Conservation (phyloP, 1,139 yeast species). For the Protomyces arabidopsidicola region DNA sequence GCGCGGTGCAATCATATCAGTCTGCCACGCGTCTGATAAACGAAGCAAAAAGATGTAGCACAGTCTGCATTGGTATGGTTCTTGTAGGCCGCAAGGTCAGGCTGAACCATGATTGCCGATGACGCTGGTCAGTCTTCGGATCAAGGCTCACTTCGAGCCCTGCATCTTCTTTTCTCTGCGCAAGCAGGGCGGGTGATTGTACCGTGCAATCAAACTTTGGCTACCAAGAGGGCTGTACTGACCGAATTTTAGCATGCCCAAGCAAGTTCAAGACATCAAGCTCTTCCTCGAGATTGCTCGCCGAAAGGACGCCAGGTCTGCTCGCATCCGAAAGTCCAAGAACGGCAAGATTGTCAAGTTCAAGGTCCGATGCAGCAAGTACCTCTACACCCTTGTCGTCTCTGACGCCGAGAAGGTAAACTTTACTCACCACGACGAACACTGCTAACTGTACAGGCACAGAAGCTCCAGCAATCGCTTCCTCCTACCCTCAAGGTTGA, state of each 20-base stretch:
- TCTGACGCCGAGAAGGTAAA: conserved; percentile 79
- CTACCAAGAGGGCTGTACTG: neutral
- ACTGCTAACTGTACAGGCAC: conserved; percentile 47
- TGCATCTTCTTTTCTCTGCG: neutral
- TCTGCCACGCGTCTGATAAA: neutral
- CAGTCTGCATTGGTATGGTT: no score
- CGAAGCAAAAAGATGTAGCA: neutral
- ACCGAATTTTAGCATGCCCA: conserved; percentile 24
- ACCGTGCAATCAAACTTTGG: conserved; percentile 15
- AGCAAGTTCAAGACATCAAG: conserved; percentile 67
- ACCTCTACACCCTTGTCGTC: conserved; percentile 93
- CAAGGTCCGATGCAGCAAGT: conserved; percentile 96
- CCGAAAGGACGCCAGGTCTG: conserved; percentile 93
- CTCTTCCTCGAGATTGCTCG: conserved; percentile 94
- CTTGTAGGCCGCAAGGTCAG: no score
- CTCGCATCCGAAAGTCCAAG: conserved; percentile 71
- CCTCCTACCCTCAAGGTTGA: conserved; percentile 55
- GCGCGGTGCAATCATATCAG: neutral
- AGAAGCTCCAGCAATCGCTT: conserved; percentile 95
- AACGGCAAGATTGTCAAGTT: conserved; percentile 95
- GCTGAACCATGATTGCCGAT: no score
- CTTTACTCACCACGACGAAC: neutral
- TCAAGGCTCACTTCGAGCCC: no score
- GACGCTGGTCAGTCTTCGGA: no score
- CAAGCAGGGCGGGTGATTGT: conserved; percentile 26